Conservation (phyloP, 805 yeast genomes). For the Suhomyces faveliae region DNA sequence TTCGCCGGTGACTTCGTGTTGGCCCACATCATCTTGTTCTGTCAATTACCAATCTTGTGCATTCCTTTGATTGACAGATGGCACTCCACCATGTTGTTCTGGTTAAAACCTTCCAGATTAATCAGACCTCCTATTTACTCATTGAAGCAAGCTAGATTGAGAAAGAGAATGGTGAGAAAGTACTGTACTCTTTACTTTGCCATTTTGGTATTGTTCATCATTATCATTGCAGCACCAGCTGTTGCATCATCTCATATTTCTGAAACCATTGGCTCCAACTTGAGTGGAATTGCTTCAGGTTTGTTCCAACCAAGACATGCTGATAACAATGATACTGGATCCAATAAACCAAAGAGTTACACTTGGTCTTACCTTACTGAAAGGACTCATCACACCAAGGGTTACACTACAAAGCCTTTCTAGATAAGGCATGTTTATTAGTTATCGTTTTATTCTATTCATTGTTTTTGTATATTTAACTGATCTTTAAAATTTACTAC, state of each 20-base stretch:
- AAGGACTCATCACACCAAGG: slow-evolving; percentile 49
- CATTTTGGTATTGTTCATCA: slow-evolving; percentile 67
- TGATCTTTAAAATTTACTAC: not conserved
- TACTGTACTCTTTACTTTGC: slow-evolving; percentile 79
- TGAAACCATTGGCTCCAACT: slow-evolving; percentile 30
- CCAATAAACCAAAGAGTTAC: slow-evolving; percentile 32
- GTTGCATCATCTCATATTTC: slow-evolving; percentile 64
- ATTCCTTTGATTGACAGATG: slow-evolving; percentile 92
- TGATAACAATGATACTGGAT: slow-evolving; percentile 81
- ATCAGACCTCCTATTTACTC: slow-evolving; percentile 98
- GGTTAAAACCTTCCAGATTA: slow-evolving; percentile 96
- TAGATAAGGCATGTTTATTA: slow-evolving; percentile 4
- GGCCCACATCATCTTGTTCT: slow-evolving; percentile 85
- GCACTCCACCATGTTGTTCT: slow-evolving; percentile 98
- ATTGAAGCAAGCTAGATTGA: slow-evolving; percentile 89
- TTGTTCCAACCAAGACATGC: slow-evolving; percentile 87
- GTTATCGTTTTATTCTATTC: slow-evolving; percentile 4
- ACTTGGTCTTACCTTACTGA: slow-evolving; percentile 49
- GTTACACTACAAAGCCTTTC: slow-evolving; percentile 57
- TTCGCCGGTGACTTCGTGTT: slow-evolving; percentile 95
- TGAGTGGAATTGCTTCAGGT: slow-evolving; percentile 54
- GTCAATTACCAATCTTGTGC: slow-evolving; percentile 82
- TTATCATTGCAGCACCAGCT: slow-evolving; percentile 88
- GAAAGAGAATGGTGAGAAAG: slow-evolving; percentile 96
- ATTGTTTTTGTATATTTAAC: slow-evolving; percentile 11